A percentile compares a stretch with the other conserved stretches of the same genome.
These are phyloP conservation scores for Diaporthe aspalathi DNA, from an alignment of 2,329 filamentous ascomycete genomes.

Conservation along the genomic window DNA sequence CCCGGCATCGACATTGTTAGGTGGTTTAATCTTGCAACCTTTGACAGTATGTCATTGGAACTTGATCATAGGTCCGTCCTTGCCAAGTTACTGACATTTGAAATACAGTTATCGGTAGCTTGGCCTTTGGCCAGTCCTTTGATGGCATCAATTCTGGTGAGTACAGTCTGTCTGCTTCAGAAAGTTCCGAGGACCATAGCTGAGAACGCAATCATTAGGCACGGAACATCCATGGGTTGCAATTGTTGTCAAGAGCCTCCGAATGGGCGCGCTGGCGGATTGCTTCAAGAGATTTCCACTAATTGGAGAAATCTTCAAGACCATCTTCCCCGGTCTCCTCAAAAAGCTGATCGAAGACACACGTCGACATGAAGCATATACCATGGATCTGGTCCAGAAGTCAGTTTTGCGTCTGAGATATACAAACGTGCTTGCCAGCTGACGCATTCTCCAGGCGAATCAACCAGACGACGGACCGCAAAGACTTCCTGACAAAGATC, in stretches of 20 bases:
- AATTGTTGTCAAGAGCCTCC: slow-evolving; percentile 43
- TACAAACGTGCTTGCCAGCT: neutral
- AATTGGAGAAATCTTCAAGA: slow-evolving; percentile 28
- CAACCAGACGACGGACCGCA: slow-evolving; percentile 30
- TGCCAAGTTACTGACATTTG: neutral
- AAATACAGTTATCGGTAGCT: slow-evolving; percentile 50
- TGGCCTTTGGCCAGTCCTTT: slow-evolving; percentile 56
- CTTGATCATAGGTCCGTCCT: no score
- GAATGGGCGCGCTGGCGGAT: slow-evolving; percentile 41
- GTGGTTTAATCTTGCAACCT: slow-evolving; percentile 50
- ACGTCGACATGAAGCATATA: slow-evolving; percentile 15
- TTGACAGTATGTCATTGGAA: slow-evolving; percentile 44
- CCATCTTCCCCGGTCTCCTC: slow-evolving; percentile 21
- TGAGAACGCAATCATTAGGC: slow-evolving; percentile 19
- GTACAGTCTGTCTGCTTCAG: neutral
- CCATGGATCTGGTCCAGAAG: slow-evolving; percentile 30
- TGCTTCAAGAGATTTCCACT: slow-evolving; percentile 41
- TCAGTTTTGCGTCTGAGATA: neutral
- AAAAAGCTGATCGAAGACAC: slow-evolving; percentile 25
- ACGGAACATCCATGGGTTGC: slow-evolving; percentile 47
- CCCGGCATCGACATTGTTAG: slow-evolving; percentile 45
- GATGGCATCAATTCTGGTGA: slow-evolving; percentile 45
- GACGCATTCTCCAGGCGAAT: slow-evolving; percentile 5
- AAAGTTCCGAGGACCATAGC: neutral
- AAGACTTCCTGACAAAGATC: slow-evolving; percentile 44